These are phyloP conservation scores for Fomitopsis palustris DNA, from an alignment of 1,284 basidiomycete genomes.

Conservation along the genomic window DNA sequence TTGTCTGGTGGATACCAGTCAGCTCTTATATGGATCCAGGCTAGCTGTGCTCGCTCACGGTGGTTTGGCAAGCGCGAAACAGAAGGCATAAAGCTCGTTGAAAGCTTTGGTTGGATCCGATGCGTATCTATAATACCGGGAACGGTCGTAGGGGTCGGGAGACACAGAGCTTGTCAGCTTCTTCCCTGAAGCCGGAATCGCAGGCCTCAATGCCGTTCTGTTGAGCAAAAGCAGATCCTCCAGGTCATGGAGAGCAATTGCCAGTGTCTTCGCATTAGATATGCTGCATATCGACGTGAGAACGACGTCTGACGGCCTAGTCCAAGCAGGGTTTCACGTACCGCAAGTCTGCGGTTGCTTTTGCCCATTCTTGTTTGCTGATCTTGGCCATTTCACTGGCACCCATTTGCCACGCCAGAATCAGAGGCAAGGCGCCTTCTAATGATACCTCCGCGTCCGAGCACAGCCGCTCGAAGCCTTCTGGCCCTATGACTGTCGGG, in stretches of 20 bases:
- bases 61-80: slow-evolving; percentile 68
- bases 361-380: slow-evolving; percentile 62
- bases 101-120: slow-evolving; percentile 51
- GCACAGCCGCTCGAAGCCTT: slow-evolving; percentile 65
- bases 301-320: neutral
- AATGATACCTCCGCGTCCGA: slow-evolving; percentile 60
- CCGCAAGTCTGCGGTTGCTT: slow-evolving; percentile 54
- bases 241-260: slow-evolving; percentile 52
- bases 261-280: slow-evolving; percentile 49
- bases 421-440: slow-evolving; percentile 65
- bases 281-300: slow-evolving; percentile 38
- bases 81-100: slow-evolving; percentile 61
- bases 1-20: slow-evolving; percentile 36
- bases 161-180: slow-evolving; percentile 8
- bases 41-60: slow-evolving; percentile 29
- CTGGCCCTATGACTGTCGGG: slow-evolving; percentile 56
- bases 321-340: slow-evolving; percentile 30
- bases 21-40: neutral
- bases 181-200: slow-evolving; percentile 16
- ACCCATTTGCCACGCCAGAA: slow-evolving; percentile 69
- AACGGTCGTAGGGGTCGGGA: slow-evolving; percentile 51
- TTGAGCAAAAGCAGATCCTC: slow-evolving; percentile 56
- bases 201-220: slow-evolving; percentile 33
- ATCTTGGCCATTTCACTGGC: slow-evolving; percentile 70
- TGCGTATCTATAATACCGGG: slow-evolving; percentile 47